Evolutionary conservation across 73 alveolate species (phyloP).

Genomic region (Paramecium octaurelia): DNA sequence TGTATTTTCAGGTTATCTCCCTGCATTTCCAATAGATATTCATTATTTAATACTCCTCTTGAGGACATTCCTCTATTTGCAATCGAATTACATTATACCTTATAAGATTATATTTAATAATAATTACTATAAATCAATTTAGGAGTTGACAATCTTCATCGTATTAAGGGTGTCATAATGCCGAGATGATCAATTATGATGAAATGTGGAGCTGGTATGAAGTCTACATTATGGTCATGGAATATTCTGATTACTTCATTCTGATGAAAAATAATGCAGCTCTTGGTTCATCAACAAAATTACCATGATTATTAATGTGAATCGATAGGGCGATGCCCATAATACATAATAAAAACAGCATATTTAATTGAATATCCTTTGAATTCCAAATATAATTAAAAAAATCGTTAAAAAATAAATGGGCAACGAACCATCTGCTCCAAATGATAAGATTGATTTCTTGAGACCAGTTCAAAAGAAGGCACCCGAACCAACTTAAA

Average conservation of each 20-base stretch:
- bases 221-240: constrained; percentile 73
- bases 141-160: constrained; percentile 76
- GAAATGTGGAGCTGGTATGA: constrained; percentile 72
- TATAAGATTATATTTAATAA: neutral
- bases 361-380: neutral
- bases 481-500: neutral
- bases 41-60: constrained; percentile 74
- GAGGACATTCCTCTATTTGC: constrained; percentile 83
- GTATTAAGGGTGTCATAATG: constrained; percentile 74
- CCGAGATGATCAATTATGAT: constrained; percentile 78
- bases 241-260: neutral
- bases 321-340: neutral
- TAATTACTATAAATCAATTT: constrained; percentile 45
- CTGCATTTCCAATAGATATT: constrained; percentile 80
- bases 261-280: neutral
- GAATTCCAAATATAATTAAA: neutral
- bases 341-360: neutral
- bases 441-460: constrained; percentile 22
- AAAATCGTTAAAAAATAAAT: constrained; percentile 28
- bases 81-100: constrained; percentile 84
- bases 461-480: neutral
- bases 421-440: constrained; percentile 49
- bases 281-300: neutral
- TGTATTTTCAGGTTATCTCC: too few species aligned
- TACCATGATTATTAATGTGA: neutral